Conservation (phyloP, 768 basidiomycete species). For the Coprinopsis strossmayeri region DNA sequence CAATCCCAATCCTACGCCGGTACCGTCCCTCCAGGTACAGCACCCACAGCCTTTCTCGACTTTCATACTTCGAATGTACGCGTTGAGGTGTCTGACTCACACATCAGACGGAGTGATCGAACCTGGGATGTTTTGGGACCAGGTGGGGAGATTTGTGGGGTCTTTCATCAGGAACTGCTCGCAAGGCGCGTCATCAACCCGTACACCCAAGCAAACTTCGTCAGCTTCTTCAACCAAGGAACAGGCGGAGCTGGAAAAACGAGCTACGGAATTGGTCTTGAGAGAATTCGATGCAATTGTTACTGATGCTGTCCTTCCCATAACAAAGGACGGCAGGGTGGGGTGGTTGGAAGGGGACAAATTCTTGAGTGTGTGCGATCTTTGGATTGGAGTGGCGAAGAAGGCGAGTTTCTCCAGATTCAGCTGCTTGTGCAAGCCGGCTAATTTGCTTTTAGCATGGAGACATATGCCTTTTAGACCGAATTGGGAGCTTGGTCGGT, state of each 20-base stretch:
- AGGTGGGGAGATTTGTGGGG: conserved; percentile 43
- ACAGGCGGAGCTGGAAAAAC: too few relatives aligned
- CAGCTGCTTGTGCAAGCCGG: too few relatives aligned
- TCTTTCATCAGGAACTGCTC: conserved; percentile 36
- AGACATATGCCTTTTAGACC: conserved; percentile 40
- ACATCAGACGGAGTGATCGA: conserved; percentile 43
- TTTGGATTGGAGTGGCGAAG: conserved; percentile 63
- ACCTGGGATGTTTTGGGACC: conserved; percentile 64
- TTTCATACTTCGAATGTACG: conserved; percentile 37
- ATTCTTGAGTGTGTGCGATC: conserved; percentile 64
- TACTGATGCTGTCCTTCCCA: not conserved
- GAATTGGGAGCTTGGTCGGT: conserved; percentile 37
- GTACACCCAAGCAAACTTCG: too few relatives aligned
- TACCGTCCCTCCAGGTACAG: not conserved
- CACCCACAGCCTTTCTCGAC: conserved; percentile 15
- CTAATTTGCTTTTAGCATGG: too few relatives aligned
- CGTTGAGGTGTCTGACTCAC: conserved; percentile 36
- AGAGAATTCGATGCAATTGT: not conserved
- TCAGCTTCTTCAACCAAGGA: too few relatives aligned
- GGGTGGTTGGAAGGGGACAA: conserved; percentile 29
- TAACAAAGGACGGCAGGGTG: not conserved
- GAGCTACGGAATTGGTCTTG: too few relatives aligned
- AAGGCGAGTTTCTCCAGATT: too few relatives aligned
- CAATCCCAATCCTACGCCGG: not conserved
- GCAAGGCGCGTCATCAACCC: conserved; percentile 10